Evolutionary conservation across 306 rosid species (phyloP).

Genomic region (Prunus fruticosa): DNA sequence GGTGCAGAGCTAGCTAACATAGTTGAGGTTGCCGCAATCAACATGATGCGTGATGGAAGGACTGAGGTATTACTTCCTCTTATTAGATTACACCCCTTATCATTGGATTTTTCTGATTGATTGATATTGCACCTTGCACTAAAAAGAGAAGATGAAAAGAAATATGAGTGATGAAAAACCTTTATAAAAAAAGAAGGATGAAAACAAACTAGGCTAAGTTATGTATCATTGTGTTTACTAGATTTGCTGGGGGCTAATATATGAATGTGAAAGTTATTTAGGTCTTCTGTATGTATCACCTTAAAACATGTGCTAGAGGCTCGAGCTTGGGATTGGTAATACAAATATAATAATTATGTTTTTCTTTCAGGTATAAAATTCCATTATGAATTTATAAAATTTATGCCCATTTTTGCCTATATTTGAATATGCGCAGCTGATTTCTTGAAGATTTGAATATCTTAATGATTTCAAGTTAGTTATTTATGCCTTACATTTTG

Average conservation of each 20-base stretch:
- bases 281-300: conserved; percentile 4
- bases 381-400: background rate
- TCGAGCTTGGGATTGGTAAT: background rate
- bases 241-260: background rate
- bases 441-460: background rate
- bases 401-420: background rate
- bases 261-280: background rate
- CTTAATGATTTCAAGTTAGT: background rate
- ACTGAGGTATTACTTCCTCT: conserved; percentile 59
- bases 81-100: background rate
- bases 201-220: background rate
- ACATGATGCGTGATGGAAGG: conserved; percentile 92
- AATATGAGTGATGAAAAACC: background rate
- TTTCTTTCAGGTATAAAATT: background rate
- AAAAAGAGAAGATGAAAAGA: background rate
- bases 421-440: background rate
- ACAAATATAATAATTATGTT: background rate
- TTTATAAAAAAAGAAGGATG: background rate
- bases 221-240: background rate
- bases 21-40: conserved; percentile 94
- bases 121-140: background rate
- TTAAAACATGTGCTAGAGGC: background rate
- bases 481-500: background rate
- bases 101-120: background rate
- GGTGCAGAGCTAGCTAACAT: conserved; percentile 98